phyloP scores from a whole-genome alignment of 108 stramenopile genomes.

The Cyclotella atomus region DNA sequence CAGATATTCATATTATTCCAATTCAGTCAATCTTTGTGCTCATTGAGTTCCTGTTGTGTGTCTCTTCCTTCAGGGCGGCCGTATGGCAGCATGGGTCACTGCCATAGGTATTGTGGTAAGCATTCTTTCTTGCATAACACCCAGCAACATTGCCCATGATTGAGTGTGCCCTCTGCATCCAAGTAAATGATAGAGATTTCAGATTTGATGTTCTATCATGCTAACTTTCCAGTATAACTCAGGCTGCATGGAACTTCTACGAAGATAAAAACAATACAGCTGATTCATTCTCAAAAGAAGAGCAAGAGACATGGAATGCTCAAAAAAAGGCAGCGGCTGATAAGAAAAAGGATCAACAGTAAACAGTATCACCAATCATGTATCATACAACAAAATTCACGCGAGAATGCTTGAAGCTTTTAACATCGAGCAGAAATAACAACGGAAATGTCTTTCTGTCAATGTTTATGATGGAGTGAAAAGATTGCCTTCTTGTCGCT shows the following conservation, averaged over 20 bases:
- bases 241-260: slow-evolving; percentile 55
- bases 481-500: no score
- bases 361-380: neutral
- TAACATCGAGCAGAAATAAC: no score
- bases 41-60: neutral
- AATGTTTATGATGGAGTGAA: no score
- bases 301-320: slow-evolving; percentile 50
- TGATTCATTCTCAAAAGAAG: slow-evolving; percentile 45
- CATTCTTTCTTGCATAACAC: neutral
- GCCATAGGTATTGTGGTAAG: slow-evolving; percentile 53
- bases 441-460: no score
- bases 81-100: slow-evolving; percentile 49
- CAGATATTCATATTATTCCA: slow-evolving; percentile 1
- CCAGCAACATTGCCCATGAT: neutral
- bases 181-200: no score
- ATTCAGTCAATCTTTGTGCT: neutral
- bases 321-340: slow-evolving; percentile 22
- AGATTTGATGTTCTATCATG: no score
- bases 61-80: slow-evolving; percentile 19
- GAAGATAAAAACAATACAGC: slow-evolving; percentile 43
- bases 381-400: no score
- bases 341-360: slow-evolving; percentile 4
- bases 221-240: neutral
- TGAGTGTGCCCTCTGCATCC: no score
- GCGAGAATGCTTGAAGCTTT: no score